Base-by-base conservation (phyloP, 1,139 yeast genomes). In the Pichia sp. region DNA sequence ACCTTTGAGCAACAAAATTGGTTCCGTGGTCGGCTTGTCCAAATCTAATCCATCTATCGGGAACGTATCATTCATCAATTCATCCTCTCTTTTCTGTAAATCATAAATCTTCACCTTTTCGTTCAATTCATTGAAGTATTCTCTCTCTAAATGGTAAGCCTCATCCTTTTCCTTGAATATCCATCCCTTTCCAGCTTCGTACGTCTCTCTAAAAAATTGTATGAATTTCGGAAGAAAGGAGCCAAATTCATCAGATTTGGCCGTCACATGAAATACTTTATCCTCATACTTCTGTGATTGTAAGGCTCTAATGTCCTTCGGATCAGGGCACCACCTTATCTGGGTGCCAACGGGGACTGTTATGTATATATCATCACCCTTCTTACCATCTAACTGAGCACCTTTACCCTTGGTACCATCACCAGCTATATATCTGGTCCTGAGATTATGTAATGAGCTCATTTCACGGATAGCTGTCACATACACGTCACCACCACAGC, bases 341-440 rank as follows among this genome's bases (percentile, higher is more conserved):
- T 80, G 72, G 0, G 98, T 91, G 0, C 98, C 98, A 6, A 84
- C 81, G 0, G 98, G 98, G 0, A 91, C 94, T 34, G 82, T 82
- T 5, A 91, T 69, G 27, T 87, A 62, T 9, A 85, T 63, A 55
- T 87, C 94, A 13, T 72, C 72, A 5, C 98, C 98, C 29, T 69
- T 70, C 33, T 75, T 72, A 15, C 98, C 98, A 55, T 87, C 93
- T 42, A 87, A 60, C 55, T 88, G 96, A 12, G 74, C 72, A 3
- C 80, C 72, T 19, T 72, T 74, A 2, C 98, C 98, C 12, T 70
- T 58, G 10, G 62, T 63, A 2, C 98, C 98, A 43, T 71, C 71
- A 16, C 67, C 72, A 0, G 96, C 96, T 18, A 66, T 65, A 57
- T 86, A 86, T 11, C 72, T 69, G 30, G 79, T 71, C 44, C 72